These are phyloP conservation scores for Clonostachys rhizophaga DNA, from an alignment of 2,329 filamentous ascomycete genomes.

Conservation along the genomic window DNA sequence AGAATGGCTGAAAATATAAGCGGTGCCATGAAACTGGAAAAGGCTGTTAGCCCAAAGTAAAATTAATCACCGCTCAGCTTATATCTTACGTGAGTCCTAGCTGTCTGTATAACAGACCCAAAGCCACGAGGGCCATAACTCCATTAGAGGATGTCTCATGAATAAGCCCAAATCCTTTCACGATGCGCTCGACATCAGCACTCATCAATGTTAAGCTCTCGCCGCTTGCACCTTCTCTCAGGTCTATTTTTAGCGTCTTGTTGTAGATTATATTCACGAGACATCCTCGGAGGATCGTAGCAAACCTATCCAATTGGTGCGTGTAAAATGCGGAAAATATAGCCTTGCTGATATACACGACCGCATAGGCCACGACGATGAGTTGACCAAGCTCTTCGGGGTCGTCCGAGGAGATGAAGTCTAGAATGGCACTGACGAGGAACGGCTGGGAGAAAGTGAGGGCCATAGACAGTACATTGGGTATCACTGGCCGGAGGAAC, in stretches of 20 bases:
- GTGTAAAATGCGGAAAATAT: slow-evolving; percentile 22
- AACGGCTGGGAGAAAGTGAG: slow-evolving; percentile 38
- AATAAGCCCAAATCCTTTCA: slow-evolving; percentile 19
- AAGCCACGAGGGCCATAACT: slow-evolving; percentile 19
- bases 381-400: slow-evolving; percentile 24
- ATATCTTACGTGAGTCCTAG: slow-evolving; percentile 41
- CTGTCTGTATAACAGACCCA: slow-evolving; percentile 23
- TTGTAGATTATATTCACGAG: slow-evolving; percentile 24
- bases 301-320: slow-evolving; percentile 26
- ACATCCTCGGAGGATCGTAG: slow-evolving; percentile 23
- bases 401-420: neutral
- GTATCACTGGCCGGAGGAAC: slow-evolving; percentile 24
- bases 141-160: slow-evolving; percentile 29
- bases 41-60: neutral
- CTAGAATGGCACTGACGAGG: slow-evolving; percentile 30
- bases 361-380: slow-evolving; percentile 30
- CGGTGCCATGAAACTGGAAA: neutral
- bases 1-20: neutral
- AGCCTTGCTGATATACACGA: slow-evolving; percentile 34
- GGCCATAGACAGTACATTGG: slow-evolving; percentile 27
- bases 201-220: slow-evolving; percentile 39
- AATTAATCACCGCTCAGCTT: slow-evolving; percentile 32
- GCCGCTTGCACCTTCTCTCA: slow-evolving; percentile 2
- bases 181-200: slow-evolving; percentile 37
- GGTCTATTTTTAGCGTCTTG: slow-evolving; percentile 12